A percentile compares a stretch with the other conserved stretches of the same genome.
Conservation (phyloP, 352 stramenopile genomes). For the Globisporangium cederbergense region DNA sequence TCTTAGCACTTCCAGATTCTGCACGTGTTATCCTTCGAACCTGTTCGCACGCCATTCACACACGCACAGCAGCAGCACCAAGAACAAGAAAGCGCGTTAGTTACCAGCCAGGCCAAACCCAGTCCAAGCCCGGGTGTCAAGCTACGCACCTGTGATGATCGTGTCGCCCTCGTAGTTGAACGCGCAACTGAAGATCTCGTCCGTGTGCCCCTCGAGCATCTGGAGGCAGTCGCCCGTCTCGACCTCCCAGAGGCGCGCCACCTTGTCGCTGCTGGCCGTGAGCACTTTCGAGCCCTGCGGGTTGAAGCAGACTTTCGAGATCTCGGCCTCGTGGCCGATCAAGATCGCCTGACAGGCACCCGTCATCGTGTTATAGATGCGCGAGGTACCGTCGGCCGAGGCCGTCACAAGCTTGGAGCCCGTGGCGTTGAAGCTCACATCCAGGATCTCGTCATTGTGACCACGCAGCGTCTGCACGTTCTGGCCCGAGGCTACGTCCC, state of each 20-base stretch:
- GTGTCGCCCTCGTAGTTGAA: conserved; percentile 97
- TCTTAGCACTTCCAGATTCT: conserved; percentile 75
- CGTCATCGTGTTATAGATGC: conserved; percentile 97
- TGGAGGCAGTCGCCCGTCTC: conserved; percentile 93
- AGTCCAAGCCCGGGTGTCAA: not conserved
- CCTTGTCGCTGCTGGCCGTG: conserved; percentile 93
- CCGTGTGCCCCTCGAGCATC: conserved; percentile 95
- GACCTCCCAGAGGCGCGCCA: conserved; percentile 91
- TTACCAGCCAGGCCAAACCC: not conserved
- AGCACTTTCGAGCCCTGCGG: conserved; percentile 93
- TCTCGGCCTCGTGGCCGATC: conserved; percentile 94
- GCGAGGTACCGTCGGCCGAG: conserved; percentile 90
- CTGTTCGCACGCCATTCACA: conserved; percentile 15
- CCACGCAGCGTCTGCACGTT: conserved; percentile 92
- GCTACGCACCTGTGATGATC: conserved; percentile 92
- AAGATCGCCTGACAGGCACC: conserved; percentile 92
- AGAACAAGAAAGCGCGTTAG: conserved; percentile 3
- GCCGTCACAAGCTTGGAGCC: conserved; percentile 94
- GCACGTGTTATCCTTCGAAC: conserved; percentile 86
- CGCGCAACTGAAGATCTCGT: conserved; percentile 96
- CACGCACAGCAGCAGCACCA: not conserved
- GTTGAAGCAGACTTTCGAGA: conserved; percentile 95
- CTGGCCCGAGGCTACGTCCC: conserved; percentile 88
- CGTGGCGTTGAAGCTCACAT: conserved; percentile 94
- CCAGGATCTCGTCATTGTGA: conserved; percentile 95